These are phyloP conservation scores for Paramecium biaurelia DNA, from an alignment of 73 alveolate species.

Conservation along the genomic window DNA sequence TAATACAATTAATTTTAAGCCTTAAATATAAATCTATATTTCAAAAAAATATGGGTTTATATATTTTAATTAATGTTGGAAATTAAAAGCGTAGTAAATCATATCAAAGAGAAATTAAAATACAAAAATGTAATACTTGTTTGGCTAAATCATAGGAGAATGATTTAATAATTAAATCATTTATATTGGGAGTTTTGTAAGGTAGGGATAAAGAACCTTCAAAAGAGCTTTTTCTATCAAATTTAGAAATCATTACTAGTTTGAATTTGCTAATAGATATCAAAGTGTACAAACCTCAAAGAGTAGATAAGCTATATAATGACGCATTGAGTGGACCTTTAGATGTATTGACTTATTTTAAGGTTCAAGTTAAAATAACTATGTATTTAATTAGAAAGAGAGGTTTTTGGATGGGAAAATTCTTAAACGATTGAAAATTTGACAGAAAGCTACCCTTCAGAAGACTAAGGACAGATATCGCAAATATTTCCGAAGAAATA, in stretches of 20 bases:
- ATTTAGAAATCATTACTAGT: background rate
- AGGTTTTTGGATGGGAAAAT: background rate
- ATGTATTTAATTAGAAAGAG: background rate
- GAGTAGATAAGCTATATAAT: background rate
- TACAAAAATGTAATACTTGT: background rate
- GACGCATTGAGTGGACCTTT: background rate
- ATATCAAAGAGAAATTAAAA: background rate
- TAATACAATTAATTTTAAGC: background rate
- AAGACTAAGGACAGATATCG: background rate
- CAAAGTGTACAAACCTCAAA: background rate
- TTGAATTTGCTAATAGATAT: background rate
- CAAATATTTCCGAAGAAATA: background rate
- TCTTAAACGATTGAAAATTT: background rate
- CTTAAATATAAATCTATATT: background rate
- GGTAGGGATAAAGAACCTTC: background rate
- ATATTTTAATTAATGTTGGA: background rate
- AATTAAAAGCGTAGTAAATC: background rate
- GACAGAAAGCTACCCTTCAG: background rate
- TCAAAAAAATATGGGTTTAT: background rate
- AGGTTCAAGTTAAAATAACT: background rate
- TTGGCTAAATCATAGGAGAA: background rate
- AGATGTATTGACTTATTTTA: background rate
- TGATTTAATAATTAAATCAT: background rate
- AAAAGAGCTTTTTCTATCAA: background rate
- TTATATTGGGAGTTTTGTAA: background rate